Evolutionary conservation across 164 flowering plant species (phyloP).

Genomic region (grape (Vitis vinifera)): DNA sequence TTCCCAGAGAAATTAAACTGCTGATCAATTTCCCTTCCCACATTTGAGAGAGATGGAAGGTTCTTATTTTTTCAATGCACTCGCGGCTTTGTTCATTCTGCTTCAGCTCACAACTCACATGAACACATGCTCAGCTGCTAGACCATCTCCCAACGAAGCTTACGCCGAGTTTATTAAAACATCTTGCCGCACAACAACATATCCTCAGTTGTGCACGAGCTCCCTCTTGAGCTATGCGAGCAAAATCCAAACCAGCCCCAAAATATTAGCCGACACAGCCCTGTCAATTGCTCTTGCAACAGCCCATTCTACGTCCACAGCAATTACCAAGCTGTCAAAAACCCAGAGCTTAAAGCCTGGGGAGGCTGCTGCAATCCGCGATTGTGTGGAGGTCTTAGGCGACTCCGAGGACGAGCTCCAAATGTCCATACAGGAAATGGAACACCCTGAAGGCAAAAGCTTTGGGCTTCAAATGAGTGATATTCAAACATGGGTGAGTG

Average conservation of each 20-base stretch:
- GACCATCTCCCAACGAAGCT: not conserved
- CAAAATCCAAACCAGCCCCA: constrained; percentile 25
- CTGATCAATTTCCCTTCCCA: no score
- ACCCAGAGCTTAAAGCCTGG: constrained; percentile 6
- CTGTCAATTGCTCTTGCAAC: constrained; percentile 21
- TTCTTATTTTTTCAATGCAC: not conserved
- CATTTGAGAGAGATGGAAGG: not conserved
- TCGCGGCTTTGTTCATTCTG: constrained; percentile 11
- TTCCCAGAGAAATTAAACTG: no score
- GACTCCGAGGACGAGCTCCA: constrained; percentile 37
- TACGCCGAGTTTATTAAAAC: constrained; percentile 18
- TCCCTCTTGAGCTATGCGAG: constrained; percentile 27
- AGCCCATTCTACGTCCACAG: constrained; percentile 9
- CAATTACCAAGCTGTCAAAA: constrained; percentile 17
- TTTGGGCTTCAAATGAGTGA: constrained; percentile 21
- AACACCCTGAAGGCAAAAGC: not conserved
- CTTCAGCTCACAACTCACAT: constrained; percentile 5
- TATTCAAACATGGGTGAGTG: constrained; percentile 47
- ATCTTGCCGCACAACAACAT: constrained; percentile 29
- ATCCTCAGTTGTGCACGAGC: constrained; percentile 26
- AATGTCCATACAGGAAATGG: constrained; percentile 23
- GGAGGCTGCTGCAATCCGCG: constrained; percentile 28
- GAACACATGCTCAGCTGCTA: constrained; percentile 6
- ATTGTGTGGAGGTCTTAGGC: constrained; percentile 35
- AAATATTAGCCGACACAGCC: constrained; percentile 28